These are phyloP conservation scores for Solanum boliviense DNA, from an alignment of 257 asterid species.

Conservation along the genomic window DNA sequence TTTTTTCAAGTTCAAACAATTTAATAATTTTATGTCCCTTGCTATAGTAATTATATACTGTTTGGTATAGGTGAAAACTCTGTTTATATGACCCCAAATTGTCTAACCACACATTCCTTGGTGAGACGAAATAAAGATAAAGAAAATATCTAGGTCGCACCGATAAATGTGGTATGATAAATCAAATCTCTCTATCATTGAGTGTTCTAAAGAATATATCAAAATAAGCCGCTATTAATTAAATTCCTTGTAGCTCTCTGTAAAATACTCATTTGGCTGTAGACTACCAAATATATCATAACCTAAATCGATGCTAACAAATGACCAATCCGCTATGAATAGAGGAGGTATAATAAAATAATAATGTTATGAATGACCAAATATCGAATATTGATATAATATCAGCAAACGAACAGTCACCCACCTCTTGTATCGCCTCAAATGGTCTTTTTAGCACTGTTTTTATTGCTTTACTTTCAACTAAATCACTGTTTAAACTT, in stretches of 20 bases:
- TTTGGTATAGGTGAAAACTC: neutral
- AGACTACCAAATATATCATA: no score
- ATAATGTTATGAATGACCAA: neutral
- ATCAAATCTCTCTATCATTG: neutral
- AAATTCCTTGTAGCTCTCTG: neutral
- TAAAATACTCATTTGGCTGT: neutral
- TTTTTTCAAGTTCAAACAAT: neutral
- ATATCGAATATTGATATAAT: no score
- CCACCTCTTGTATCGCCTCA: neutral
- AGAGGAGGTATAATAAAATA: fast-evolving
- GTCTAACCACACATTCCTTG: neutral
- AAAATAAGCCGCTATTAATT: neutral
- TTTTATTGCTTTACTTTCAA: neutral
- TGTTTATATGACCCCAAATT: neutral
- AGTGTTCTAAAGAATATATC: neutral
- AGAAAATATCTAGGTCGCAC: neutral
- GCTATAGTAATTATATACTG: neutral
- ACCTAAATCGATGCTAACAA: neutral
- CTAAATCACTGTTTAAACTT: neutral
- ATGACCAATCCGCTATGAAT: fast-evolving
- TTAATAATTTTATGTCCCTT: neutral
- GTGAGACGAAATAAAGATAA: neutral
- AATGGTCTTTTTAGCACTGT: neutral
- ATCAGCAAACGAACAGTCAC: neutral
- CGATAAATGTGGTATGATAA: neutral